Evolutionary conservation across 768 basidiomycete species (phyloP).

Genomic region (Leccinum broughii): DNA sequence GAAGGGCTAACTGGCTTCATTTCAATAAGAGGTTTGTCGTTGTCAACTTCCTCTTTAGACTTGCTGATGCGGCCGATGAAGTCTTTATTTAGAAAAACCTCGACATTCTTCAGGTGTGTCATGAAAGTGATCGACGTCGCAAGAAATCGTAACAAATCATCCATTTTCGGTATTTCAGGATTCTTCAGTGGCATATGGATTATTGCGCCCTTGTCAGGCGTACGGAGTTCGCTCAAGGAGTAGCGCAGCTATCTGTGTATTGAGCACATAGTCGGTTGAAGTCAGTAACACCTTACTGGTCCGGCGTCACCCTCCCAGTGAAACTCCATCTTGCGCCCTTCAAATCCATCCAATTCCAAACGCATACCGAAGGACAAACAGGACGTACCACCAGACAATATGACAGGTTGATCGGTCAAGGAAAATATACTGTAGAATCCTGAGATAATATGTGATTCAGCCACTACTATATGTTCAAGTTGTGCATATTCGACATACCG

Average conservation of each 20-base stretch:
- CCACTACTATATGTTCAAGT: neutral
- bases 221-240: constrained; percentile 52
- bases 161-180: constrained; percentile 67
- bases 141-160: constrained; percentile 87
- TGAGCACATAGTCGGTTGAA: neutral
- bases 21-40: constrained; percentile 45
- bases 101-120: constrained; percentile 68
- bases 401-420: constrained; percentile 74
- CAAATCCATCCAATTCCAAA: constrained; percentile 2
- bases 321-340: constrained; percentile 88
- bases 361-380: constrained; percentile 18
- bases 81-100: constrained; percentile 75
- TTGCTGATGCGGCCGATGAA: constrained; percentile 66
- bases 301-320: constrained; percentile 80
- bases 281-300: constrained; percentile 49
- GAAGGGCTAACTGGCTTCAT: constrained; percentile 51
- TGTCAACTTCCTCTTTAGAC: constrained; percentile 46
- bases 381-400: constrained; percentile 63
- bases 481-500: constrained; percentile 39
- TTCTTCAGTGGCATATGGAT: constrained; percentile 86
- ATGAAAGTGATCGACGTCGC: constrained; percentile 92
- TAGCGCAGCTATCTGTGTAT: constrained; percentile 55
- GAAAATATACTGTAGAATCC: constrained; percentile 80
- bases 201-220: constrained; percentile 60
- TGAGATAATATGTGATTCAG: constrained; percentile 17